phyloP scores from a whole-genome alignment of 441 rosid genomes.

The Arabidopsis hybrid region DNA sequence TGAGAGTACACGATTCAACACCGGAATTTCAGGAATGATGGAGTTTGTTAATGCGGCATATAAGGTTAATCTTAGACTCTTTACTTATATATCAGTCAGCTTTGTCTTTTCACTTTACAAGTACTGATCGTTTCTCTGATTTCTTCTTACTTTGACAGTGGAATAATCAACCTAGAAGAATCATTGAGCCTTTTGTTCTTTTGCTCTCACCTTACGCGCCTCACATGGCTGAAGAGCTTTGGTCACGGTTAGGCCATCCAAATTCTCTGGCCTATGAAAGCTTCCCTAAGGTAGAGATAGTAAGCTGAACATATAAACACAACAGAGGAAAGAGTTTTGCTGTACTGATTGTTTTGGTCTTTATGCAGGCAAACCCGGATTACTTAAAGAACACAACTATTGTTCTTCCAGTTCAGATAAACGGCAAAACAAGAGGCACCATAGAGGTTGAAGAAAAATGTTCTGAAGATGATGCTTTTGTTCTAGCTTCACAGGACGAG shows the following conservation, averaged over 20 bases:
- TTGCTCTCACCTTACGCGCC: conserved; percentile 94
- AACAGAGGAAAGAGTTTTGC: neutral
- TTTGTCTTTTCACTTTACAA: neutral
- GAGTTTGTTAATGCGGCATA: conserved; percentile 90
- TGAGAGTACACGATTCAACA: conserved; percentile 92
- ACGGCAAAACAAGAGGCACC: conserved; percentile 95
- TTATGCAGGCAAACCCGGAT: conserved; percentile 68
- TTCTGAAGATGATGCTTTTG: conserved; percentile 83
- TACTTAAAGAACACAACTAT: conserved; percentile 73
- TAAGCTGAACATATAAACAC: conserved; percentile 17
- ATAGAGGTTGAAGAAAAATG: conserved; percentile 85
- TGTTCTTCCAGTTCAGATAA: conserved; percentile 89
- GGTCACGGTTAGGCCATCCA: conserved; percentile 81
- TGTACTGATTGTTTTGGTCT: conserved; percentile 31
- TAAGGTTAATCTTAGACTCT: conserved; percentile 59
- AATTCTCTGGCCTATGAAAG: conserved; percentile 72
- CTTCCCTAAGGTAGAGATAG: conserved; percentile 68
- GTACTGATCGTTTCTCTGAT: neutral
- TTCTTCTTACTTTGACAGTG: conserved; percentile 55
- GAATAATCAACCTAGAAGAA: conserved; percentile 77
- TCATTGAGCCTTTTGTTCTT: conserved; percentile 72
- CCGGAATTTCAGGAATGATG: conserved; percentile 99
- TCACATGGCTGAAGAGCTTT: conserved; percentile 96
- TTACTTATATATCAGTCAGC: neutral
- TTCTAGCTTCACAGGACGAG: conserved; percentile 63